Base-by-base conservation (phyloP, 331 rosid genomes). In the Ulmus americana region DNA sequence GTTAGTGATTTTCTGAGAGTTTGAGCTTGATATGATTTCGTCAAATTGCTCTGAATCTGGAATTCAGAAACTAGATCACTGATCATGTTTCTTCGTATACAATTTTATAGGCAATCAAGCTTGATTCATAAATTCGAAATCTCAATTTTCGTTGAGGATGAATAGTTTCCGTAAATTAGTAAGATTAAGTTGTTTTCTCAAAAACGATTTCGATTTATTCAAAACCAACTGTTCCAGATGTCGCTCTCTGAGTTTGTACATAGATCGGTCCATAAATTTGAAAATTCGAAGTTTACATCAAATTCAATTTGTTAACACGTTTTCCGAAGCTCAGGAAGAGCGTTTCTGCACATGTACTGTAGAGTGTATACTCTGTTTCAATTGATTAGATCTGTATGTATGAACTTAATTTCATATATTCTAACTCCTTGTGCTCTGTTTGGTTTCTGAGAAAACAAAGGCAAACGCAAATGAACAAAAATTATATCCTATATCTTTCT, bases 1-100 rank as follows among this genome's bases (percentile, higher is more conserved):
- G 42, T 18, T 3, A 13, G 41, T 70, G 45, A 50, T 10, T 22
- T 70, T 55, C 59, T 58, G 50, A 13, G 62, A 72, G 15, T 59
- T 73, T 56, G 58, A 59, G 60, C 51, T 20, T 50, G 45, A 47
- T 22, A 7, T 2, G 63, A 35, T 14, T 59, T 60, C 15, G 44
- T 57, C 47, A 39, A 63, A 4, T 59, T 44, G 38, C 10, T 10
- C 22, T 40, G 59, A 16, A 14, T 38, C 28, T 56, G 13, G 35
- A 63, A 22, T 55, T 35, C 45, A 61, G 9, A 45, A 39, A 42
- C 35, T 28, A 70, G 22, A 43, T 22, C 14, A 42, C 20, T 5
- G 28, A 56, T 53, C 13, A 28, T 9, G 6, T 35, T 22, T 53
- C 22, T 35, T 55, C n/a, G 4, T 0, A 28, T 6, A 39, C 2